Evolutionary conservation across 2,329 filamentous ascomycete species (phyloP).

Genomic region (Fusarium penzigii): DNA sequence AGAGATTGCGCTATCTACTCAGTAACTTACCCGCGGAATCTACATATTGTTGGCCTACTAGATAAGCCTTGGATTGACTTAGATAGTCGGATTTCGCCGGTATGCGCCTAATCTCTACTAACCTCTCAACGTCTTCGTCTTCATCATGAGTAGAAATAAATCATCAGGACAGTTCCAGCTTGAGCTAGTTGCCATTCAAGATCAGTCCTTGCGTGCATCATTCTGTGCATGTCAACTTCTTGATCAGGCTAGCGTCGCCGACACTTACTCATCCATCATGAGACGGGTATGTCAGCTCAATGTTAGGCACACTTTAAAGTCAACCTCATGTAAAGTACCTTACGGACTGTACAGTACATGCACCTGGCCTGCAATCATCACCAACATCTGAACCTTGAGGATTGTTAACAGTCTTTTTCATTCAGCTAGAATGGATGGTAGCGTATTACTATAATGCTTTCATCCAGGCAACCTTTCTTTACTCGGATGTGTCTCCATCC

Average conservation of each 20-base stretch:
- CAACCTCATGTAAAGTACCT: not conserved
- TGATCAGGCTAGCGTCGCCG: not conserved
- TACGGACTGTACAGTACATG: too few relatives aligned
- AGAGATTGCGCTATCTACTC: too few relatives aligned
- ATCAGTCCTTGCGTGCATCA: too few relatives aligned
- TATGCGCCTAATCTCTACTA: too few relatives aligned
- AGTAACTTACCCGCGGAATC: too few relatives aligned
- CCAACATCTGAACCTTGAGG: too few relatives aligned
- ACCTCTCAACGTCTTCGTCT: too few relatives aligned
- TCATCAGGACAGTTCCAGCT: not conserved
- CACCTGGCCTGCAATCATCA: not conserved
- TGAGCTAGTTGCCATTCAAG: too few relatives aligned
- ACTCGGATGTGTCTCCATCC: constrained; percentile 5
- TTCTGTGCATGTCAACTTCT: not conserved
- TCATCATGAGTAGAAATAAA: not conserved
- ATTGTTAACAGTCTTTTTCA: not conserved
- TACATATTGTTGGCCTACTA: too few relatives aligned
- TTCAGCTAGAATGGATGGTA: not conserved
- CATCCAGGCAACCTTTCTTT: not conserved
- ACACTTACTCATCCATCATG: not conserved
- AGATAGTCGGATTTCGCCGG: too few relatives aligned
- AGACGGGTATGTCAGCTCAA: not conserved
- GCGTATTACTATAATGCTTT: not conserved
- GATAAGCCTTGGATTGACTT: too few relatives aligned
- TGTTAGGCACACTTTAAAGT: not conserved